Evolutionary conservation across 208 protist species (phyloP), one percentile per base, ranked within the genome.

Genomic region (Herpetomonas samuelpessoai): DNA sequence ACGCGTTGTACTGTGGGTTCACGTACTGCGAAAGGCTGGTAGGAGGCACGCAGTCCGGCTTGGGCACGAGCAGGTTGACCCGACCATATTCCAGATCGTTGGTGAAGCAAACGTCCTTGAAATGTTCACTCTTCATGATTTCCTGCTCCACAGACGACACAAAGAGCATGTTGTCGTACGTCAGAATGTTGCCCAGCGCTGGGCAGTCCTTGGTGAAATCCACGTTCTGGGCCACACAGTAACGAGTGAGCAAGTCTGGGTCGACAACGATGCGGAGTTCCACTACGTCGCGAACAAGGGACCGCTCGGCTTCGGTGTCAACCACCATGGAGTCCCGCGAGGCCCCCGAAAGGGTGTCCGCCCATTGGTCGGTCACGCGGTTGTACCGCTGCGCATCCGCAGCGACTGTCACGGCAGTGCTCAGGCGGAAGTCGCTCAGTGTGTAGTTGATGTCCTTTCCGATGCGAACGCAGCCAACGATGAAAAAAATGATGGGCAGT

Each of bases 371-470:
- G 3, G 65, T 57, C 19, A 71, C 30, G 3, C 24, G 22, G 19
- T 64, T 63, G 53, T 65, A 63, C 31, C 35, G 48, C 10, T 71
- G 18, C 25, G 46, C 38, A n/a, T 63, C 48, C n/a, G 12, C 24
- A 26, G 56, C 67, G 12, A 71, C 65, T 1, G 26, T n/a, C 2
- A 76, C 52, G 27, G 24, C 47, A 14, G 56, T 39, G 28, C 67
- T 45, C 29, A 86, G 69, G 14, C 71, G 74, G 63, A 81, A 81
- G 65, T 77, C 66, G 30, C 31, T 48, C 21, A 85, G 52, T 48
- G 68, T 30, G 65, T 65, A 81, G 18, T 44, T 52, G 7, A 78
- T 28, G 0, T 61, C 19, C 0, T 31, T n/a, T 7, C 31, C 3
- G 29, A 81, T 62, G 25, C 56, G 45, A 12, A 60, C 31, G 39